Evolutionary conservation across 805 yeast species (phyloP).

Genomic region (Myxozyma neotropica): DNA sequence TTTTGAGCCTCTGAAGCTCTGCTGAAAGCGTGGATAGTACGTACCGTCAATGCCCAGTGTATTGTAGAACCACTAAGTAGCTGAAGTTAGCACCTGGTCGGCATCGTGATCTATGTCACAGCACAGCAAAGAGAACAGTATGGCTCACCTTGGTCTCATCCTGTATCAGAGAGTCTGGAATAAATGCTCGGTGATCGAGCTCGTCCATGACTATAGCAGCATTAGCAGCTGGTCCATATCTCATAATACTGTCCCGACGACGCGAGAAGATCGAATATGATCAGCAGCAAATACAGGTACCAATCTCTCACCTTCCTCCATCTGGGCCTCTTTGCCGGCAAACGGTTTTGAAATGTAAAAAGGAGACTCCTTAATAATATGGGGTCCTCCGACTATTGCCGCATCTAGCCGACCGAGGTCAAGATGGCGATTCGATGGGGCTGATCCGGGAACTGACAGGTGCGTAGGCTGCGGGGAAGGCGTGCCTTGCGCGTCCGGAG

Average conservation of each 20-base stretch:
- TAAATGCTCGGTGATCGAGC: slow-evolving; percentile 80
- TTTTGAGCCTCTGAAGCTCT: too few relatives aligned
- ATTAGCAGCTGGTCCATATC: neutral
- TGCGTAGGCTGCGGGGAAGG: slow-evolving; percentile 31
- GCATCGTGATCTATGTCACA: neutral
- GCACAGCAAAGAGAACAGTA: neutral
- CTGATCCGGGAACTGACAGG: slow-evolving; percentile 26
- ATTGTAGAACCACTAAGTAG: slow-evolving; percentile 73
- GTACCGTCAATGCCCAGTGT: slow-evolving; percentile 80
- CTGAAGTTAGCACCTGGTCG: neutral
- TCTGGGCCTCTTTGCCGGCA: slow-evolving; percentile 77
- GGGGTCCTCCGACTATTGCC: slow-evolving; percentile 10
- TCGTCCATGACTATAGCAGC: slow-evolving; percentile 66
- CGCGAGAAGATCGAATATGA: too few relatives aligned
- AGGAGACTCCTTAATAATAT: slow-evolving; percentile 19
- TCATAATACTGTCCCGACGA: too few relatives aligned
- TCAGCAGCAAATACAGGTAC: too few relatives aligned
- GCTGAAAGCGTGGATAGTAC: too few relatives aligned
- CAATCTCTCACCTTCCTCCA: slow-evolving; percentile 50
- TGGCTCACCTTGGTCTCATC: slow-evolving; percentile 60
- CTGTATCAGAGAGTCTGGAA: slow-evolving; percentile 85
- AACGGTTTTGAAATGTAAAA: slow-evolving; percentile 71
- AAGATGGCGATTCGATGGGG: neutral
- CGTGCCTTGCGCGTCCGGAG: slow-evolving; percentile 13
- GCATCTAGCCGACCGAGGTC: neutral